Conservation (phyloP, 2,329 filamentous ascomycete species). For the Neopestalotiopsis rosae region DNA sequence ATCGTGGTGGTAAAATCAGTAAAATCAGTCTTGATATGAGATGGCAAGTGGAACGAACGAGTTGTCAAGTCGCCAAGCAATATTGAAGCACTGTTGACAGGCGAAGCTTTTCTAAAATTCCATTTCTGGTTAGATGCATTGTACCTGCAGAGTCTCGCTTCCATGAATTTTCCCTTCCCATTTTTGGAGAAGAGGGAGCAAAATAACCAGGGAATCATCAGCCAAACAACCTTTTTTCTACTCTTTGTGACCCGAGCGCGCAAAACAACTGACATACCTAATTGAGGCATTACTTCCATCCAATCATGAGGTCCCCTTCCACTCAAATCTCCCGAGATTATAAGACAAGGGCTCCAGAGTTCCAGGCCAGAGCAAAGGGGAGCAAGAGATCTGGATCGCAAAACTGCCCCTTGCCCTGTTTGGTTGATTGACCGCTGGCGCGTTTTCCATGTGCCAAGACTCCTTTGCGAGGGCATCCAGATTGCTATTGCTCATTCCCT, state of each 20-base stretch:
- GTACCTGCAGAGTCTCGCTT: neutral
- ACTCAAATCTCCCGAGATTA: conserved; percentile 30
- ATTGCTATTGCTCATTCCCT: neutral
- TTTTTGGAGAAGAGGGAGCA: too few species aligned
- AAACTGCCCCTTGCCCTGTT: conserved; percentile 12
- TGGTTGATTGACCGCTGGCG: neutral
- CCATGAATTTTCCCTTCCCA: neutral
- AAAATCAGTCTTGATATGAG: neutral
- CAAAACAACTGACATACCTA: conserved; percentile 22
- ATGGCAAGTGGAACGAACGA: neutral
- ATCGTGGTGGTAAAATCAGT: neutral
- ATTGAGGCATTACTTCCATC: conserved; percentile 22
- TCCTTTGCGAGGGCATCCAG: neutral
- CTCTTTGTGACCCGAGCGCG: neutral
- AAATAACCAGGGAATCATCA: neutral
- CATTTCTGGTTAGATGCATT: neutral
- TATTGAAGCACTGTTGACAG: neutral
- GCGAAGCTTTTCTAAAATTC: neutral
- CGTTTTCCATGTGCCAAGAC: neutral
- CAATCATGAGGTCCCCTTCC: conserved; percentile 16
- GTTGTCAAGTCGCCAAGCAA: neutral
- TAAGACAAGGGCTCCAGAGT: conserved; percentile 27
- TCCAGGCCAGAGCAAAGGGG: conserved; percentile 22
- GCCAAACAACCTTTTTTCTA: conserved; percentile 1
- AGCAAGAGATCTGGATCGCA: conserved; percentile 25